Evolutionary conservation across 805 yeast genomes (phyloP).

Genomic region (Wickerhamiella galacta): DNA sequence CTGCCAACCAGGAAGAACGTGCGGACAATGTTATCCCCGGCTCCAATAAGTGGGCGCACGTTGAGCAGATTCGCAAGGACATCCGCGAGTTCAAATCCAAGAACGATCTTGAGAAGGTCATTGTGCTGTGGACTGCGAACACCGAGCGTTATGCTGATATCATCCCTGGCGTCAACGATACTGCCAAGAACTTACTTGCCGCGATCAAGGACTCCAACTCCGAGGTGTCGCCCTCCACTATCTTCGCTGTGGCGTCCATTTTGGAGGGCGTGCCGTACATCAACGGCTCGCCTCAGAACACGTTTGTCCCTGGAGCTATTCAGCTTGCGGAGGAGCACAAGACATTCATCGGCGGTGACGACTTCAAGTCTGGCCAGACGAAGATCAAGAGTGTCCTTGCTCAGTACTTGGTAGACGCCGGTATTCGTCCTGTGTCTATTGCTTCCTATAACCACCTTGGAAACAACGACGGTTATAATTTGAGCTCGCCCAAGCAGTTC

Average conservation of each 20-base stretch:
- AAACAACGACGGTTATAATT: slow-evolving; percentile 87
- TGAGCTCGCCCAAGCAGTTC: slow-evolving; percentile 84
- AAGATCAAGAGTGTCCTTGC: slow-evolving; percentile 92
- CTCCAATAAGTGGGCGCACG: slow-evolving; percentile 72
- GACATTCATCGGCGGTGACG: slow-evolving; percentile 88
- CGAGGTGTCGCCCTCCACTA: slow-evolving; percentile 84
- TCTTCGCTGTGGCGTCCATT: slow-evolving; percentile 86
- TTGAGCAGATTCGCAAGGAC: slow-evolving; percentile 70
- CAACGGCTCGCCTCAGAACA: slow-evolving; percentile 95
- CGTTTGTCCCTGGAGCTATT: slow-evolving; percentile 89
- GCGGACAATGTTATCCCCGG: slow-evolving; percentile 74
- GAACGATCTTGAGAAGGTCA: slow-evolving; percentile 68
- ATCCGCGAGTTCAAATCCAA: slow-evolving; percentile 57
- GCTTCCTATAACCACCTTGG: slow-evolving; percentile 95
- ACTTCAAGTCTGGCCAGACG: slow-evolving; percentile 93
- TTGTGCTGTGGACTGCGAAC: slow-evolving; percentile 93
- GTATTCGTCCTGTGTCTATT: slow-evolving; percentile 84
- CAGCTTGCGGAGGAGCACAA: slow-evolving; percentile 68
- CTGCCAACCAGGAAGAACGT: slow-evolving; percentile 81
- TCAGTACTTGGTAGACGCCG: slow-evolving; percentile 91
- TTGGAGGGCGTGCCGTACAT: slow-evolving; percentile 79
- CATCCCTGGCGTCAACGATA: slow-evolving; percentile 68
- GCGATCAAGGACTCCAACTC: slow-evolving; percentile 63
- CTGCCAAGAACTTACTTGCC: slow-evolving; percentile 58
- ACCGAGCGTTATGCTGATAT: slow-evolving; percentile 84